Evolutionary conservation across 225 moss, liverwort and hornwort genomes (phyloP), one percentile per base, ranked within the genome.

Genomic region (Pseudisothecium myosuroides): DNA sequence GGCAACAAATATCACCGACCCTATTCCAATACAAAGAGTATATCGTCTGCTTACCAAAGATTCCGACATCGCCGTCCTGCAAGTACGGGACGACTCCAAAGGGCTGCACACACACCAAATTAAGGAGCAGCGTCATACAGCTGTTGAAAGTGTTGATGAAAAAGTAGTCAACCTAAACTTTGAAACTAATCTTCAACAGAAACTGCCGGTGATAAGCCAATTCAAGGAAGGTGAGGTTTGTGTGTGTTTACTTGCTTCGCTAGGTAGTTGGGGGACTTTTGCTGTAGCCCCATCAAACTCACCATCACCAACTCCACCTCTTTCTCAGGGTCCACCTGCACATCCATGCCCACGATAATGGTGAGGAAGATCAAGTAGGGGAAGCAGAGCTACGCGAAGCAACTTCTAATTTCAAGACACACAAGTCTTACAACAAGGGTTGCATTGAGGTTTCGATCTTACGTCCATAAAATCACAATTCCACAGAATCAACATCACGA

Each of bases 281-380:
- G 73, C 43, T 94, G 90, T 36, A 69, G 47, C 19, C 73, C 52
- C 56, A 85, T 76, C 24, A 94, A 11, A 82, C 60, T 69, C 89
- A 94, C 89, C 39, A 10, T 8, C 63, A 92, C 94, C n/a, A 94
- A 56, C 54, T 93, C 77, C 69, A 93, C 76, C 65, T 93, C 91
- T 77, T 93, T 78, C 87, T 89, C 88, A 52, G 64, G 22, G n/a
- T 85, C 82, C 87, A 92, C 92, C 92, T 92, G 54, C 81, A 85
- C 78, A 80, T 39, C 36, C 74, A 64, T 7, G 43, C 68, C 87
- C 39, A 43, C 31, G 80, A 47, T 2, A 76, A 76, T 17, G 54
- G 59, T 80, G 50, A 80, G 83, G 22, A 41, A 12, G 80, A 59
- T 41, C 39, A 80, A 59, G 41, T 17, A 27, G 17, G 59, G 59